These are phyloP conservation scores for Melastoma malabathricum DNA, from an alignment of 345 rosid species.

Conservation along the genomic window DNA sequence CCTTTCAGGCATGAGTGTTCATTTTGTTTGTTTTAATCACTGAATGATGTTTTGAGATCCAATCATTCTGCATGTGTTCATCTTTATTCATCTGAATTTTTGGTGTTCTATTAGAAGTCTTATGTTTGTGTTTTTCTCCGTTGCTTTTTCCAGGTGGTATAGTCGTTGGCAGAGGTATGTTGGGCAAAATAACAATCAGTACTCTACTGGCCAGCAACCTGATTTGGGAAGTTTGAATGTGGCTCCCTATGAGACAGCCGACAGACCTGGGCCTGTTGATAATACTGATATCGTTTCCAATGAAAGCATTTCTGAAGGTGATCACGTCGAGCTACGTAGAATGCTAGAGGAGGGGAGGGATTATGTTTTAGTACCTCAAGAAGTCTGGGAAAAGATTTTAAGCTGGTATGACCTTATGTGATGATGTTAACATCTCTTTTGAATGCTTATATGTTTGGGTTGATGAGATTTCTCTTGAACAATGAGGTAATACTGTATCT, in stretches of 20 bases:
- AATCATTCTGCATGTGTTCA: too few relatives aligned
- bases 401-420: constrained; percentile 38
- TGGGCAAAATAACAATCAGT: constrained; percentile 22
- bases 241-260: constrained; percentile 6
- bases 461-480: not conserved
- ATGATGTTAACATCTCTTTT: not conserved
- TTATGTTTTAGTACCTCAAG: constrained; percentile 60
- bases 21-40: too few relatives aligned
- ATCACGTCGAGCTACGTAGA: constrained; percentile 35
- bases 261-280: constrained; percentile 7
- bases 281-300: constrained; percentile 37
- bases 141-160: constrained; percentile 49
- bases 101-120: not conserved
- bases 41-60: too few relatives aligned
- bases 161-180: constrained; percentile 60
- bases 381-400: constrained; percentile 70
- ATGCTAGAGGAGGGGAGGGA: constrained; percentile 47
- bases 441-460: not conserved
- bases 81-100: too few relatives aligned
- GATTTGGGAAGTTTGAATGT: constrained; percentile 19
- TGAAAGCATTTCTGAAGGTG: constrained; percentile 18
- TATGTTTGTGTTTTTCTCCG: not conserved
- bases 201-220: constrained; percentile 11
- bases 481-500: not conserved
- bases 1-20: too few relatives aligned